A percentile compares a stretch with the other conserved stretches of the same genome.
phyloP scores from a whole-genome alignment of 2,329 filamentous ascomycete species.

The Trichoderma atrobrunneum region DNA sequence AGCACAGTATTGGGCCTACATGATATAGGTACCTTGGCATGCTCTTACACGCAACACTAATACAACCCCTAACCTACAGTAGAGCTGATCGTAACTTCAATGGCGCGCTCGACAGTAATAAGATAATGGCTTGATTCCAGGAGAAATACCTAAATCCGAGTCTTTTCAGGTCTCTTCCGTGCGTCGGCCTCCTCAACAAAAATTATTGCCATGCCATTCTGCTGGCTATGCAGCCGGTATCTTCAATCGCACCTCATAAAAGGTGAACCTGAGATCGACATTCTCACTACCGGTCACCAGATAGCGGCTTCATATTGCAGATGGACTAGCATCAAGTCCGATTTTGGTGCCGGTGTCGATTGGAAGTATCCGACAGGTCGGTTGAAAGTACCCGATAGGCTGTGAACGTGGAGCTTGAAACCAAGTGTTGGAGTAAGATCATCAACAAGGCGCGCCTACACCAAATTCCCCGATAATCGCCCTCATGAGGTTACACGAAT shows the following conservation, averaged over 20 bases:
- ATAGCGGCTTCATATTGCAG: not conserved
- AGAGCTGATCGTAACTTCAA: not conserved
- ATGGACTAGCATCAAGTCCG: not conserved
- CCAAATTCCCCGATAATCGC: not conserved
- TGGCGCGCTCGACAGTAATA: not conserved
- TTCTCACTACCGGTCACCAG: not conserved
- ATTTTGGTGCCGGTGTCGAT: not conserved
- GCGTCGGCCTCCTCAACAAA: not conserved
- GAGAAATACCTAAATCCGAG: accelerated
- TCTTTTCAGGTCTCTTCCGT: not conserved
- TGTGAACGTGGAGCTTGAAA: not conserved
- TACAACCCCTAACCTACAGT: not conserved
- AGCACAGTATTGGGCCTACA: not conserved
- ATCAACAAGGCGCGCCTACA: constrained; percentile 9
- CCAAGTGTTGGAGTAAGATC: not conserved
- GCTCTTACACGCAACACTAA: no score
- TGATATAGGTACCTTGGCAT: not conserved
- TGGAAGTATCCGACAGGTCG: not conserved
- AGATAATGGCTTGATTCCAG: not conserved
- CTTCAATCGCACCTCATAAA: not conserved
- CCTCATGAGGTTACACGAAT: not conserved
- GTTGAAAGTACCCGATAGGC: not conserved
- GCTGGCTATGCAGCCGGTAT: not conserved
- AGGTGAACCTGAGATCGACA: not conserved
- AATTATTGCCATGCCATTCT: not conserved